phyloP scores from a whole-genome alignment of 2,329 filamentous ascomycete genomes.

The Exophiala mesophila region DNA sequence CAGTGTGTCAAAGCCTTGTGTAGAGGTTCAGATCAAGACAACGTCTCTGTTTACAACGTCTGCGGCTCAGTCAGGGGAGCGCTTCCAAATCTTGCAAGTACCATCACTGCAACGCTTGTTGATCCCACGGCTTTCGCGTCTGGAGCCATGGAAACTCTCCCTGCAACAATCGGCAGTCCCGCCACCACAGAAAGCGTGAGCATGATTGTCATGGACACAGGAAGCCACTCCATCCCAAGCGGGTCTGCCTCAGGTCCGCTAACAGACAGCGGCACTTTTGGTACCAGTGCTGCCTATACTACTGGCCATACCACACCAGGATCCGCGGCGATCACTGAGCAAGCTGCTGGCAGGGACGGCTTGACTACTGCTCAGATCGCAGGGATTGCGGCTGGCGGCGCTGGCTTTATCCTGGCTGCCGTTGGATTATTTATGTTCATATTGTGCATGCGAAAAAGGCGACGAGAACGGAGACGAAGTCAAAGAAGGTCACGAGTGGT shows the following conservation, averaged over 20 bases:
- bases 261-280: constrained; percentile 3
- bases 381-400: constrained; percentile 55
- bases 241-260: not conserved
- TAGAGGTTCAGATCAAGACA: constrained; percentile 39
- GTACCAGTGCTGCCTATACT: constrained; percentile 13
- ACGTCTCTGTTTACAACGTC: constrained; percentile 50
- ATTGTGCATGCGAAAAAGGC: constrained; percentile 32
- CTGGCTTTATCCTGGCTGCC: constrained; percentile 47
- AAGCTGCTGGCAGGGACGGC: constrained; percentile 3
- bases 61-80: constrained; percentile 51
- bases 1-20: constrained; percentile 62
- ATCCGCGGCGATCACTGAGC: constrained; percentile 6
- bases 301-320: constrained; percentile 15
- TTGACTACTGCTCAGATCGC: constrained; percentile 47
- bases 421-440: constrained; percentile 39
- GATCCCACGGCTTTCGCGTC: constrained; percentile 36
- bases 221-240: constrained; percentile 6
- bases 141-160: constrained; percentile 27
- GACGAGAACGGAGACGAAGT: constrained; percentile 28
- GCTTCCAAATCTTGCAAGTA: constrained; percentile 53
- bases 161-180: constrained; percentile 13
- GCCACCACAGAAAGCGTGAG: constrained; percentile 18
- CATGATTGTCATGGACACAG: constrained; percentile 21
- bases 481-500: constrained; percentile 35
- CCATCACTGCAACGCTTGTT: constrained; percentile 55